Evolutionary conservation across 106 monocot species (phyloP).

Genomic region (Dendrobium officinale): DNA sequence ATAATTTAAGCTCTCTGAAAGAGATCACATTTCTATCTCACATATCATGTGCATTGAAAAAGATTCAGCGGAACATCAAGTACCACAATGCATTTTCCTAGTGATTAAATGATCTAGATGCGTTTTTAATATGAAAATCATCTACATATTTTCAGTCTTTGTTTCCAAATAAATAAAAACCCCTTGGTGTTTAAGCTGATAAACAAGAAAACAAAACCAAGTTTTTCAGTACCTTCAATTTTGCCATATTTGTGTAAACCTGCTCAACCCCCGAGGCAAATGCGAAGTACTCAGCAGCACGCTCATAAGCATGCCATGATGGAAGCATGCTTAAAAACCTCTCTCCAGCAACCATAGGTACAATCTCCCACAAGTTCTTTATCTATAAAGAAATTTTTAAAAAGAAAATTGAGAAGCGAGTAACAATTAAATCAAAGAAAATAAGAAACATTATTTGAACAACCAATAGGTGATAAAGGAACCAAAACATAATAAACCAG

Average conservation of each 20-base stretch:
- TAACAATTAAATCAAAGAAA: not conserved
- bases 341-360: conserved; percentile 75
- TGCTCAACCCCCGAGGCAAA: conserved; percentile 70
- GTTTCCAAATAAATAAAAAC: not conserved
- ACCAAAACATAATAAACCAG: too few species aligned
- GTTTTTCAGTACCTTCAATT: conserved; percentile 53
- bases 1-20: not conserved
- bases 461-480: not conserved
- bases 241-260: conserved; percentile 83
- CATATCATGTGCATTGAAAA: not conserved
- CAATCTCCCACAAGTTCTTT: conserved; percentile 76
- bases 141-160: not conserved
- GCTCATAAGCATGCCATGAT: conserved; percentile 97
- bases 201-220: not conserved
- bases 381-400: conserved; percentile 27
- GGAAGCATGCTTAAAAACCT: conserved; percentile 90
- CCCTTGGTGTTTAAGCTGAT: not conserved
- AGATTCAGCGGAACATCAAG: not conserved
- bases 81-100: not conserved
- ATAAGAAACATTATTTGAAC: not conserved
- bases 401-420: not conserved
- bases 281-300: conserved; percentile 74
- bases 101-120: not conserved
- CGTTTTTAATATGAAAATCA: not conserved
- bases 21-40: not conserved